Conservation (phyloP, 164 flowering plant species). For the Vitis amurensis region DNA sequence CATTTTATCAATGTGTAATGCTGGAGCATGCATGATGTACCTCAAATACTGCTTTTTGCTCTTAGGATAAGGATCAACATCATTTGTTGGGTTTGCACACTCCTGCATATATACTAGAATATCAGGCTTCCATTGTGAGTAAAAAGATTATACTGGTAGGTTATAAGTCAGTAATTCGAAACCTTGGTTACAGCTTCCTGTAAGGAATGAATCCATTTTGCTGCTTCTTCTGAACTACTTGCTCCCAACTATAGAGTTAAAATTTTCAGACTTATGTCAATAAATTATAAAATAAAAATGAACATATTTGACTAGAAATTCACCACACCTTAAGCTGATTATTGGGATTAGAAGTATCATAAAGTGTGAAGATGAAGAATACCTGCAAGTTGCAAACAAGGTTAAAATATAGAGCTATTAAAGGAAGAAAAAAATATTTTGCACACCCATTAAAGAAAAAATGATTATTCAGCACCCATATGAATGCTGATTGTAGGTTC, state of each 20-base stretch:
- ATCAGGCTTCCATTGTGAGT: conserved; percentile 6
- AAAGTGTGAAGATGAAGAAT: conserved; percentile 81
- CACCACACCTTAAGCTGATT: conserved; percentile 75
- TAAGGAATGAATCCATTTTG: conserved; percentile 74
- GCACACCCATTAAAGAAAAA: neutral
- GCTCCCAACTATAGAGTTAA: conserved; percentile 67
- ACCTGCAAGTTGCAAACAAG: conserved; percentile 48
- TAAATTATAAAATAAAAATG: neutral
- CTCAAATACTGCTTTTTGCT: conserved; percentile 62
- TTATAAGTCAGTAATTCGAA: conserved; percentile 2
- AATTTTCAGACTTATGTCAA: conserved; percentile 6
- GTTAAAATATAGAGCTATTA: neutral
- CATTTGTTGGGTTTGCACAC: conserved; percentile 29
- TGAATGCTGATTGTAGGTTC: conserved; percentile 1
- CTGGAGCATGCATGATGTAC: conserved; percentile 24
- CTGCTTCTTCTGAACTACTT: conserved; percentile 88
- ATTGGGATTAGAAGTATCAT: conserved; percentile 60
- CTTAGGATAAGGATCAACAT: conserved; percentile 31
- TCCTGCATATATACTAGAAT: conserved; percentile 35
- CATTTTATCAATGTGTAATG: neutral
- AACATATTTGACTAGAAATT: neutral
- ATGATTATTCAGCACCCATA: neutral
- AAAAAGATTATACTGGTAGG: neutral
- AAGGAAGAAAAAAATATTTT: neutral
- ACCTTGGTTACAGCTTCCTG: conserved; percentile 77